Percentiles rank a stretch among this genome's conserved stretches.
Conservation (phyloP, 345 rosid genomes). For the Dimocarpus longan region DNA sequence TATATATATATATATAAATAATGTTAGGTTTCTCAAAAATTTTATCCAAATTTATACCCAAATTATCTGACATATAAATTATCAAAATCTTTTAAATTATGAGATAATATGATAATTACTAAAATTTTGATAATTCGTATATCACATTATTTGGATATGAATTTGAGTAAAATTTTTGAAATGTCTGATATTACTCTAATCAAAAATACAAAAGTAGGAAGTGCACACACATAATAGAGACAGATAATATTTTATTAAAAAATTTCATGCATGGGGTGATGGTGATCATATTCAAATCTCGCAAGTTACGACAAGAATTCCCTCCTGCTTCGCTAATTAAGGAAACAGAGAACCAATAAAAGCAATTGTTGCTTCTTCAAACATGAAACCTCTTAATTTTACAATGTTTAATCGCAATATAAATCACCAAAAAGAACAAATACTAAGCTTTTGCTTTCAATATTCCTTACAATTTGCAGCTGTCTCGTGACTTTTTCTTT, state of each 20-base stretch:
- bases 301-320: not conserved
- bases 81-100: too few relatives aligned
- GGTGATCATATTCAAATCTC: not conserved
- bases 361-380: not conserved
- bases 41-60: too few relatives aligned
- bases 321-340: too few relatives aligned
- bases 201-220: too few relatives aligned
- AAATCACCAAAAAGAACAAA: not conserved
- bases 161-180: too few relatives aligned
- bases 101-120: too few relatives aligned
- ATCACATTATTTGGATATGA: too few relatives aligned
- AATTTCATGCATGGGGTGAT: not conserved
- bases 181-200: too few relatives aligned
- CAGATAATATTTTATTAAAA: not conserved
- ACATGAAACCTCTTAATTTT: not conserved
- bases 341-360: slow-evolving; percentile 2
- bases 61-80: too few relatives aligned
- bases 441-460: not conserved
- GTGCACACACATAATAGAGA: not conserved
- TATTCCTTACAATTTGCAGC: not conserved
- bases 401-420: not conserved
- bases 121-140: too few relatives aligned
- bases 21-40: too few relatives aligned
- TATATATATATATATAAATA: too few relatives aligned
- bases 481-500: not conserved